A percentile compares a stretch with the other conserved stretches of the same genome.
phyloP scores from a whole-genome alignment of 768 basidiomycete species.

The Kwoniella mangroviensis region DNA sequence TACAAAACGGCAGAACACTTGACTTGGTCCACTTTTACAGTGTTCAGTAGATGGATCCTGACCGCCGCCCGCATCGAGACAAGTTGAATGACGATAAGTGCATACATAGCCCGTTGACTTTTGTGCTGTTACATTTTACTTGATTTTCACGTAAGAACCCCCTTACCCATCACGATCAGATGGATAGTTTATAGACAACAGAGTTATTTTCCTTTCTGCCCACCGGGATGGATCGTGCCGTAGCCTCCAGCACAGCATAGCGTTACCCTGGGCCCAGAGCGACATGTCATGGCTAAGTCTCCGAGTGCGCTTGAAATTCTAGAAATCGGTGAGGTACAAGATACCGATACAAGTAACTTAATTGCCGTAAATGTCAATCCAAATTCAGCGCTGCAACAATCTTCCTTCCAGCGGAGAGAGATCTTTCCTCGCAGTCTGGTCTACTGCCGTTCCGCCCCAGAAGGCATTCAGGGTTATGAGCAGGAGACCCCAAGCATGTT shows the following conservation, averaged over 20 bases:
- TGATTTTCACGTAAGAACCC: background rate
- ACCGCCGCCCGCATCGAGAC: too few species aligned
- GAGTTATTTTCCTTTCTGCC: background rate
- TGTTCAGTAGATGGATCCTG: too few species aligned
- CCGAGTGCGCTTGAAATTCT: background rate
- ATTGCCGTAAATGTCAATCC: background rate
- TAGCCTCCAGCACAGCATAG: background rate
- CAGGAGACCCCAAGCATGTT: background rate
- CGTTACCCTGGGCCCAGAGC: background rate
- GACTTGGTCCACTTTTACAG: too few species aligned
- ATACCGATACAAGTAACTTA: background rate
- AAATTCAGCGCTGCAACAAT: background rate
- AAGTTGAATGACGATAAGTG: background rate
- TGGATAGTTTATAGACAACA: background rate
- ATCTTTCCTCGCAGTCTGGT: too few species aligned
- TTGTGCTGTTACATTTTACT: background rate
- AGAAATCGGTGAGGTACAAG: background rate
- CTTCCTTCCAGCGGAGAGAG: too few species aligned
- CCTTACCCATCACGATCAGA: background rate
- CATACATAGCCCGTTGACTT: background rate
- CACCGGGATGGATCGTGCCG: background rate
- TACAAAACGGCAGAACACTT: too few species aligned
- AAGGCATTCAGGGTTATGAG: background rate
- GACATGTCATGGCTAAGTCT: background rate
- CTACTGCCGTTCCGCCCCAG: background rate